Percentiles rank a stretch among this genome's conserved stretches.
These are phyloP conservation scores for Vaccinium myrtillus DNA, from an alignment of 148 eudicot species.

Conservation along the genomic window DNA sequence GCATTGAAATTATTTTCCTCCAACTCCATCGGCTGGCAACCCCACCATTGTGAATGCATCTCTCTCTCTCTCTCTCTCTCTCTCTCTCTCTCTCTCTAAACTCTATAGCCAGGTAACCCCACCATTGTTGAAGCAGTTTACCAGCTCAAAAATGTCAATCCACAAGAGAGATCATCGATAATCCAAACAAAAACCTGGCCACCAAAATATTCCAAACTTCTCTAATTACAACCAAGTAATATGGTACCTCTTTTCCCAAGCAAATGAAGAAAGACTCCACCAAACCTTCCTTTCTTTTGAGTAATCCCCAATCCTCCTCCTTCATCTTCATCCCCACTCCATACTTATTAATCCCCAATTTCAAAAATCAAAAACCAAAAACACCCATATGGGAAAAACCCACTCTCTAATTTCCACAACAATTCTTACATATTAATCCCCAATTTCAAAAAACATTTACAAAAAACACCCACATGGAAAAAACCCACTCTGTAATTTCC, in stretches of 20 bases:
- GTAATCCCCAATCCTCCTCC: slow-evolving; percentile 7
- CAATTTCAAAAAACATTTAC: background rate
- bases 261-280: slow-evolving; percentile 24
- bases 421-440: background rate
- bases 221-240: background rate
- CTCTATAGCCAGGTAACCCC: background rate
- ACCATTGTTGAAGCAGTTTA: slow-evolving; percentile 20
- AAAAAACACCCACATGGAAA: slow-evolving; percentile 29
- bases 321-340: background rate
- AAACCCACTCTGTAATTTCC: background rate
- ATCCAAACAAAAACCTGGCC: background rate
- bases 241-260: slow-evolving; percentile 21
- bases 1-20: no score
- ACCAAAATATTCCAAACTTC: slow-evolving; percentile 13
- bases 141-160: slow-evolving; percentile 14
- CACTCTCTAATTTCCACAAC: background rate
- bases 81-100: background rate
- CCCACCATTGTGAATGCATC: no score
- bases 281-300: slow-evolving; percentile 20
- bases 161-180: background rate
- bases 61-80: background rate
- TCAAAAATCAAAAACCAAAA: background rate
- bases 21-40: no score
- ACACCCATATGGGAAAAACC: slow-evolving; percentile 30
- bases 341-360: background rate